phyloP scores from a whole-genome alignment of 2,329 filamentous ascomycete species.

The Mycosphaerelloides madeirae region DNA sequence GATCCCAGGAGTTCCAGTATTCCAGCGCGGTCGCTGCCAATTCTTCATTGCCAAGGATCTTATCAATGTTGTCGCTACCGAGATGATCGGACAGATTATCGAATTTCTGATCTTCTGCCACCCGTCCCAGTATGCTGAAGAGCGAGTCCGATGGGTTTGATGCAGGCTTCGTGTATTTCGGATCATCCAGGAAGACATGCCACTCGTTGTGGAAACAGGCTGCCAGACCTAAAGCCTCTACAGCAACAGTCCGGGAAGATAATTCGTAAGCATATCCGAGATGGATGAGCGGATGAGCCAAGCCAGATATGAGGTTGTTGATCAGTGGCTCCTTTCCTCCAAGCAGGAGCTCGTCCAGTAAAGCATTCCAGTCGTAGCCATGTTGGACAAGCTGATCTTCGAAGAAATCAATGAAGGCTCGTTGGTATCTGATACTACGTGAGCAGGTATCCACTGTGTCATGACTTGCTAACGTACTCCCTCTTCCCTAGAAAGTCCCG shows the following conservation, averaged over 20 bases:
- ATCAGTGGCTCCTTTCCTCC: conserved; percentile 70
- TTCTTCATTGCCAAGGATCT: conserved; percentile 65
- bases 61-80: conserved; percentile 59
- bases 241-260: conserved; percentile 75
- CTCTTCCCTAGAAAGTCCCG: conserved; percentile 73
- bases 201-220: conserved; percentile 54
- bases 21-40: conserved; percentile 69
- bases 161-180: conserved; percentile 63
- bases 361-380: conserved; percentile 77
- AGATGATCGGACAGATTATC: conserved; percentile 58
- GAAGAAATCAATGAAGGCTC: conserved; percentile 90
- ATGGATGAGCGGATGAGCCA: conserved; percentile 90
- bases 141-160: conserved; percentile 57
- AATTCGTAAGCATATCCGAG: conserved; percentile 92
- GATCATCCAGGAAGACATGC: conserved; percentile 64
- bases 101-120: conserved; percentile 66
- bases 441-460: conserved; percentile 1
- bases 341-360: conserved; percentile 73
- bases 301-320: conserved; percentile 71
- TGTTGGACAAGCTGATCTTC: conserved; percentile 78
- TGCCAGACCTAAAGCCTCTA: conserved; percentile 76
- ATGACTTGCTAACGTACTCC: conserved; percentile 41
- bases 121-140: conserved; percentile 64
- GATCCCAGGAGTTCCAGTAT: conserved; percentile 85
- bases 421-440: conserved; percentile 60